A percentile compares a stretch with the other conserved stretches of the same genome.
Evolutionary conservation across 768 basidiomycete species (phyloP).

Genomic region (Amanita exitialis): DNA sequence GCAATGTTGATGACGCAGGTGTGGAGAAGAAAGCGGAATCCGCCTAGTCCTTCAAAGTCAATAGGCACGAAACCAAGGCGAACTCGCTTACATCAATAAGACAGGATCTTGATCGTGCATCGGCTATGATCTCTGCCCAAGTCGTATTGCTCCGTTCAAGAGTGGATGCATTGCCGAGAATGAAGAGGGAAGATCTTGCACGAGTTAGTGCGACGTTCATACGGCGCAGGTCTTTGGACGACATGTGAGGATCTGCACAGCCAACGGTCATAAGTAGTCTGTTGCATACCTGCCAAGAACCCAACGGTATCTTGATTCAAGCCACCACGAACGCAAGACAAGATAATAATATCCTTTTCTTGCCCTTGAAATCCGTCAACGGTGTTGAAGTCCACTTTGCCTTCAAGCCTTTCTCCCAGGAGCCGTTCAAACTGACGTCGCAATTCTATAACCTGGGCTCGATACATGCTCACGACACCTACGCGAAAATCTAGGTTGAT

Average conservation of each 20-base stretch:
- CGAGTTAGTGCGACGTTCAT: conserved; percentile 99
- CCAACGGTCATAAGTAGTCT: background rate
- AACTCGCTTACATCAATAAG: conserved; percentile 48
- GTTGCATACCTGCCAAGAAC: conserved; percentile 64
- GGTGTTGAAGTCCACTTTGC: conserved; percentile 86
- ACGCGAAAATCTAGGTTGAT: conserved; percentile 33
- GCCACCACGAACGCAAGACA: conserved; percentile 93
- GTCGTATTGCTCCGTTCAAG: conserved; percentile 75
- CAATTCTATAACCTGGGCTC: conserved; percentile 76
- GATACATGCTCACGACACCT: conserved; percentile 87
- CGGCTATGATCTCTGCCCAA: conserved; percentile 71
- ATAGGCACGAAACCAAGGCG: too few relatives aligned
- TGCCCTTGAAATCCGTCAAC: conserved; percentile 99
- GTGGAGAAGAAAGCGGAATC: conserved; percentile 30
- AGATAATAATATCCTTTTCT: conserved; percentile 96
- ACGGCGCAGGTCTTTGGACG: conserved; percentile 54
- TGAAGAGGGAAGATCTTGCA: conserved; percentile 88
- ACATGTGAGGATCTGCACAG: conserved; percentile 2
- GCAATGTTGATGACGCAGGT: conserved; percentile 8
- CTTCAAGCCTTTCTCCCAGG: conserved; percentile 63
- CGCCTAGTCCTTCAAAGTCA: conserved; percentile 5
- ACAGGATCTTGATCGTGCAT: conserved; percentile 58
- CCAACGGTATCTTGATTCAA: conserved; percentile 76
- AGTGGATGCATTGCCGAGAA: conserved; percentile 85
- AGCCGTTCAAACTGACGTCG: conserved; percentile 54